Evolutionary conservation across 2,329 filamentous ascomycete species (phyloP).

Genomic region (Thermoascus crustaceus): DNA sequence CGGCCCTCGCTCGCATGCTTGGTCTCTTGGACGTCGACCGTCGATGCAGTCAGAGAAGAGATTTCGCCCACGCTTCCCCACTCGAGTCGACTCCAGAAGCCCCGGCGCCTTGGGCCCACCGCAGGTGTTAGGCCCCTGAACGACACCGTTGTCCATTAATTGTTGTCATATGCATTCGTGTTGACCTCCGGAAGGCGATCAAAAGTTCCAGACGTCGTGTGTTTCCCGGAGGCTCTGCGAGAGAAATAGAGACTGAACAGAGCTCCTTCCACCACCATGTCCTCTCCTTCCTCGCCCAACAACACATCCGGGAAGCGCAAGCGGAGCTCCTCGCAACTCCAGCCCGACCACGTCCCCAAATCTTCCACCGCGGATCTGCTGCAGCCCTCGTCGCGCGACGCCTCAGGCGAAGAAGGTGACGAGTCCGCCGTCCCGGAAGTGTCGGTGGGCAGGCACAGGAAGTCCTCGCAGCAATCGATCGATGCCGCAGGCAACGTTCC

Average conservation of each 20-base stretch:
- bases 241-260: no score
- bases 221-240: no score
- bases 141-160: slow-evolving; percentile 3
- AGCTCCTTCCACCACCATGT: no score
- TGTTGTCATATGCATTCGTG: slow-evolving; percentile 7
- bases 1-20: no score
- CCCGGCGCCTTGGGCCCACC: neutral
- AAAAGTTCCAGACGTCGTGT: no score
- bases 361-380: slow-evolving; percentile 52
- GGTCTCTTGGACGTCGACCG: slow-evolving; percentile 1
- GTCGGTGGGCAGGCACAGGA: slow-evolving; percentile 45
- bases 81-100: slow-evolving; percentile 1
- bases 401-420: slow-evolving; percentile 72
- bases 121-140: neutral
- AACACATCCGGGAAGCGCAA: slow-evolving; percentile 69
- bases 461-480: slow-evolving; percentile 41
- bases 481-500: slow-evolving; percentile 41
- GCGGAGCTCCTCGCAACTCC: slow-evolving; percentile 45
- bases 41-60: slow-evolving; percentile 1
- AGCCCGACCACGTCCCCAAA: slow-evolving; percentile 42
- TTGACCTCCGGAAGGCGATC: slow-evolving; percentile 9
- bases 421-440: slow-evolving; percentile 53
- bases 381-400: slow-evolving; percentile 70
- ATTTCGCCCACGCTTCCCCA: slow-evolving; percentile 2
- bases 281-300: slow-evolving; percentile 49